These are phyloP conservation scores for Ogataea polymorpha DNA, from an alignment of 805 yeast genomes.

Conservation along the genomic window DNA sequence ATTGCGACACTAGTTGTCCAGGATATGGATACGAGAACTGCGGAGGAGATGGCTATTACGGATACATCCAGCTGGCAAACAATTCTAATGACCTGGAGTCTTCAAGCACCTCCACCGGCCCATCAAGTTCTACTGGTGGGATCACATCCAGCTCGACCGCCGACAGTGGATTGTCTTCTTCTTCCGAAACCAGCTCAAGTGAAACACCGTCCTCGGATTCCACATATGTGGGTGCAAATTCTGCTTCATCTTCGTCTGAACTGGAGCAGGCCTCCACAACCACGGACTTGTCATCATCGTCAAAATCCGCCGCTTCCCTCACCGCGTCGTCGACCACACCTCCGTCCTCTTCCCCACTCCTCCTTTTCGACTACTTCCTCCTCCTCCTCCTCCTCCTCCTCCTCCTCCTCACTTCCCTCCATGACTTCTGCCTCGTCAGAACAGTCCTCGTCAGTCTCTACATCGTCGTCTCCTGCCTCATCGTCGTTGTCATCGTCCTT, in stretches of 20 bases:
- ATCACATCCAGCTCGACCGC: background rate
- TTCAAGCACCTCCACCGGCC: background rate
- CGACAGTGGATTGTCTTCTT: background rate
- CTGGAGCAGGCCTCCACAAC: background rate
- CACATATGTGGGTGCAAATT: background rate
- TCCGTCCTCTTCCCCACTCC: constrained; percentile 4
- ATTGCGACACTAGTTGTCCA: constrained; percentile 42
- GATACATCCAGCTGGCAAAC: constrained; percentile 20
- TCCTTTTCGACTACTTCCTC: constrained; percentile 1
- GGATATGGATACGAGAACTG: constrained; percentile 43
- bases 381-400: constrained; percentile 4
- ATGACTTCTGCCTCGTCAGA: constrained; percentile 20
- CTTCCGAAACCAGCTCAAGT: background rate
- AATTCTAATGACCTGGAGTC: background rate
- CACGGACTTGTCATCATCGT: background rate
- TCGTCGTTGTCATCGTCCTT: constrained; percentile 11
- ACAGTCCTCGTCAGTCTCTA: constrained; percentile 11
- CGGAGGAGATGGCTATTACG: constrained; percentile 29
- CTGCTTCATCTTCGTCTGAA: background rate
- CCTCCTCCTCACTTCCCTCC: constrained; percentile 9
- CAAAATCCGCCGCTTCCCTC: constrained; percentile 7
- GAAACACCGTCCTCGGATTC: background rate
- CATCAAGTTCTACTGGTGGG: background rate
- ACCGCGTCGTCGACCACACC: constrained; percentile 7
- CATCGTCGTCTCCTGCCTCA: constrained; percentile 12